Evolutionary conservation across 2,329 filamentous ascomycete species (phyloP).

Genomic region (Fusarium sp.): DNA sequence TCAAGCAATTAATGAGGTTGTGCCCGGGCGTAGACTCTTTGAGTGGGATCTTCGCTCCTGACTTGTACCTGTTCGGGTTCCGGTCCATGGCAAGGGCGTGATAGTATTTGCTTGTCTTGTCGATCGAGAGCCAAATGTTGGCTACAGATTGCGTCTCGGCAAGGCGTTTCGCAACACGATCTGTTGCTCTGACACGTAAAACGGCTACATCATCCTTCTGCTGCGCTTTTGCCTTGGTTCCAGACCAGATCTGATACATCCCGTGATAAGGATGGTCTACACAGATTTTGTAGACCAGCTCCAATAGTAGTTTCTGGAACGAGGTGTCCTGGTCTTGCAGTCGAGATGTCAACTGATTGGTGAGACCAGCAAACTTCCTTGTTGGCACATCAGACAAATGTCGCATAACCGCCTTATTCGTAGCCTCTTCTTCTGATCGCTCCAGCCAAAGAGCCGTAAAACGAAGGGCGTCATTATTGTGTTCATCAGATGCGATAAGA

Average conservation of each 20-base stretch:
- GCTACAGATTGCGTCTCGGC: constrained; percentile 62
- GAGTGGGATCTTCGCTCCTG: constrained; percentile 72
- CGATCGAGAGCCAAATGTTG: constrained; percentile 76
- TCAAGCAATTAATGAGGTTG: constrained; percentile 71
- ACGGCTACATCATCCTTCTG: constrained; percentile 79
- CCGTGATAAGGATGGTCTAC: constrained; percentile 95
- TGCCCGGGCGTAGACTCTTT: constrained; percentile 73
- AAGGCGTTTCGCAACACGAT: constrained; percentile 72
- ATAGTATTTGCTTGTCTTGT: constrained; percentile 77
- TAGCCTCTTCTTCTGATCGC: constrained; percentile 78
- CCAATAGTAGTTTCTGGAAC: constrained; percentile 82
- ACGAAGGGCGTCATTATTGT: constrained; percentile 89
- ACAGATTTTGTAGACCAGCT: constrained; percentile 85
- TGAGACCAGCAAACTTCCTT: constrained; percentile 89
- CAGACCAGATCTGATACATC: constrained; percentile 96
- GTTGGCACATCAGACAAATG: constrained; percentile 82
- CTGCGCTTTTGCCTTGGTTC: constrained; percentile 75
- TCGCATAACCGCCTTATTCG: constrained; percentile 80
- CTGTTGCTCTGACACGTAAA: constrained; percentile 79
- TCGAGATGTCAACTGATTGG: constrained; percentile 97
- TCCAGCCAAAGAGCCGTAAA: constrained; percentile 97
- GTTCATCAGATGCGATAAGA: constrained; percentile 84
- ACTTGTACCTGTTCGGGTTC: constrained; percentile 74
- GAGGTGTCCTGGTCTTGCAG: constrained; percentile 75
- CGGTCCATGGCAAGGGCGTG: constrained; percentile 73